phyloP scores from a whole-genome alignment of 257 asterid genomes.

The Solanum sparsipilum region DNA sequence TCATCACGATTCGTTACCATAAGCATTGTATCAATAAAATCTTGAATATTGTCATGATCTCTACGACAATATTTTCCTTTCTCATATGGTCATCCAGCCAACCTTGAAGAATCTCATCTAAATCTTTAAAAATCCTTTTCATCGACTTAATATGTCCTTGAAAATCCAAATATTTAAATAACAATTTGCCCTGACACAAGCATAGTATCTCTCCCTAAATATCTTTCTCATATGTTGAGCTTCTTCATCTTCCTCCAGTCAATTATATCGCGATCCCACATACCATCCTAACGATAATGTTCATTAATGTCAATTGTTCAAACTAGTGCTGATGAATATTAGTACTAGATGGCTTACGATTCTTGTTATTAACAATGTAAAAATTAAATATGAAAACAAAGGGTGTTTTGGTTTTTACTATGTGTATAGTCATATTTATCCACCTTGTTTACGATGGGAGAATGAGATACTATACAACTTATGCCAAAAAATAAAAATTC shows the following conservation, averaged over 20 bases:
- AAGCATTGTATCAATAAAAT: conserved; percentile 45
- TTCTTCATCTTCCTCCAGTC: background rate
- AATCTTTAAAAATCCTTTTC: conserved; percentile 11
- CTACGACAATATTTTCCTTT: background rate
- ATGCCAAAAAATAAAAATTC: too few species aligned
- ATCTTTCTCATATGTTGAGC: conserved; percentile 13
- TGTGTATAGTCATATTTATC: too few species aligned
- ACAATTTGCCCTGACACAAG: conserved; percentile 13
- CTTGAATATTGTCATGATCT: conserved; percentile 9
- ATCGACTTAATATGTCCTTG: conserved; percentile 26
- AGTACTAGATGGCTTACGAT: too few species aligned
- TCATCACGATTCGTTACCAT: background rate
- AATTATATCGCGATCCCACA: conserved; percentile 25
- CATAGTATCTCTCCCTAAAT: conserved; percentile 15
- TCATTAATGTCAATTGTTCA: conserved; percentile 14
- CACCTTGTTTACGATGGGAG: too few species aligned
- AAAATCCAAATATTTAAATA: conserved; percentile 32
- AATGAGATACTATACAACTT: too few species aligned
- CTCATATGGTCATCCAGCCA: conserved; percentile 30
- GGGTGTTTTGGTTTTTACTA: too few species aligned
- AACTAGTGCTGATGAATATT: background rate
- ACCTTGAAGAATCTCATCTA: background rate
- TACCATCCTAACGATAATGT: background rate
- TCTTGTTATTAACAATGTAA: too few species aligned
- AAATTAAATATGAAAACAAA: too few species aligned